Evolutionary conservation across 1,284 basidiomycete genomes (phyloP), one percentile per base, ranked within the genome.

Genomic region (Austropuccinia psidii): DNA sequence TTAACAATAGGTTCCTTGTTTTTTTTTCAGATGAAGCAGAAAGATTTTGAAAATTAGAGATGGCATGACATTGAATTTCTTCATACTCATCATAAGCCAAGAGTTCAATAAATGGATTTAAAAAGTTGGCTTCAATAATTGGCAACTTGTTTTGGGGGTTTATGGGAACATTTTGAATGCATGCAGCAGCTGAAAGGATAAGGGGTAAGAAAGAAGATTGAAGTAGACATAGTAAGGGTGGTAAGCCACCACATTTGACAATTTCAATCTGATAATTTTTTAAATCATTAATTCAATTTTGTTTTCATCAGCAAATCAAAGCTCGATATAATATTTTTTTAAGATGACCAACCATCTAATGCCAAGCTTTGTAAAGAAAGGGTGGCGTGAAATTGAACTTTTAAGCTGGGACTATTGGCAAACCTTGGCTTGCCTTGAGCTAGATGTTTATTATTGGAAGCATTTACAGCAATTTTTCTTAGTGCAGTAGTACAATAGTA

Each of bases 201-300:
- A 80, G 76, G 11, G 80, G 80, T 47, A 80, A 74, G 78, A 80
- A 80, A 27, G 78, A 78, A 1, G 79, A 80, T 45, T 79, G 79
- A 35, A 80, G 24, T 33, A 58, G 24, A 11, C 96, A 91, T 47
- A 98, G 87, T 29, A 98, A 86, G 4, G 95, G 90, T 74, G 90
- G 88, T 29, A 98, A 86, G 49, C 95, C 96, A 77, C 95, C 91
- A 54, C 91, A 89, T 80, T 93, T 94, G 78, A 98, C 95, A 75
- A 98, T 98, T 81, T 98, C 95, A 69, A 98, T 86, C 80, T 98
- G 95, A 81, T 98, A 98, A 84, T 98, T 98, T 83, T 98, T 93
- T 94, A 80, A 21, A 9, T 35, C 39, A 47, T 45, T 11, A 17
- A 2, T 3, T 13, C 8, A 15, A 3, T 66, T 9, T 21, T 35